phyloP scores from a whole-genome alignment of 306 rosid genomes.

The Quercus variabilis region DNA sequence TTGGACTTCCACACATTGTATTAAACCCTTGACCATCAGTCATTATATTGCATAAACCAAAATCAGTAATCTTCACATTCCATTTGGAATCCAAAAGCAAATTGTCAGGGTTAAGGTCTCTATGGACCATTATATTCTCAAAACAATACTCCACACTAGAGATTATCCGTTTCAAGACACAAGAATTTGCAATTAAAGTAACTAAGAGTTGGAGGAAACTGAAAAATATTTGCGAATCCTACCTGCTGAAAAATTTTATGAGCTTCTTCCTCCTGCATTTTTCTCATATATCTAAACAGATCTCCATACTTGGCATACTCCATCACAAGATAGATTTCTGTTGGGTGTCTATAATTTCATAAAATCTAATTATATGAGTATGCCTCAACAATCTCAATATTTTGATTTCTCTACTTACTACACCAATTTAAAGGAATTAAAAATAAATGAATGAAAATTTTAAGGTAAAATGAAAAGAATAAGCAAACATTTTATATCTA shows the following conservation, averaged over 20 bases:
- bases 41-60: constrained; percentile 93
- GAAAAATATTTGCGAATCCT: constrained; percentile 7
- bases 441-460: not conserved
- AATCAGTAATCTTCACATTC: constrained; percentile 56
- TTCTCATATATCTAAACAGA: constrained; percentile 85
- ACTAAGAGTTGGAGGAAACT: constrained; percentile 7
- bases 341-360: constrained; percentile 85
- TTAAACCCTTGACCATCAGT: constrained; percentile 90
- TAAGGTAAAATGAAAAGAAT: not conserved
- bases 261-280: constrained; percentile 94
- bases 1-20: constrained; percentile 96
- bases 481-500: not conserved
- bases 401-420: constrained; percentile 88
- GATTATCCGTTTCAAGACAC: constrained; percentile 56
- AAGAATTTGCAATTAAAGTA: not conserved
- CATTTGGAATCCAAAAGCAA: too few species aligned
- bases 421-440: constrained; percentile 27
- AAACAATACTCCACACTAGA: constrained; percentile 98
- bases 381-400: constrained; percentile 86
- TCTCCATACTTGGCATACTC: constrained; percentile 88
- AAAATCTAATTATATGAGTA: constrained; percentile 83
- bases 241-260: constrained; percentile 93
- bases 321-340: constrained; percentile 78
- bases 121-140: constrained; percentile 90
- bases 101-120: constrained; percentile 84